Evolutionary conservation across 2,329 filamentous ascomycete genomes (phyloP).

Genomic region (Scedosporium dehoogii): DNA sequence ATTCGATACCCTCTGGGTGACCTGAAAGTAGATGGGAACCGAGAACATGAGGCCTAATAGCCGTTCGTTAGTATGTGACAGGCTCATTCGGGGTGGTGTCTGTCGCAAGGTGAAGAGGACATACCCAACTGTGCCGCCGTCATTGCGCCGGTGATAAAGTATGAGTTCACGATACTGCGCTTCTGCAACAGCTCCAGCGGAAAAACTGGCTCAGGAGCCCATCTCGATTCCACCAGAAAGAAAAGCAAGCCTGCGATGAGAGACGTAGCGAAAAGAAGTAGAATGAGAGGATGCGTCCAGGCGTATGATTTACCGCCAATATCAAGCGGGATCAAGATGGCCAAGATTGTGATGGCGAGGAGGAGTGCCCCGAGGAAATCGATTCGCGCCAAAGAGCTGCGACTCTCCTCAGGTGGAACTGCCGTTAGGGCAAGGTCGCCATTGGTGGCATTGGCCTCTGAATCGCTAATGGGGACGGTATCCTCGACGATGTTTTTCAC

Average conservation of each 20-base stretch:
- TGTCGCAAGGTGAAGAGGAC: no score
- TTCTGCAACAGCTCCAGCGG: conserved; percentile 43
- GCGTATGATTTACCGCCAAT: conserved; percentile 45
- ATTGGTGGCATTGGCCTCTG: background rate
- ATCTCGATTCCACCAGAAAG: conserved; percentile 33
- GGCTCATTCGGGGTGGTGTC: no score
- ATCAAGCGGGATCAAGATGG: conserved; percentile 45
- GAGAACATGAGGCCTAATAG: conserved; percentile 39
- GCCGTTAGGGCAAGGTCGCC: background rate
- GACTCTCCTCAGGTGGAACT: background rate
- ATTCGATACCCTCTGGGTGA: conserved; percentile 46
- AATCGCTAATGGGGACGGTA: background rate
- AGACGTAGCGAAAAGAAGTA: conserved; percentile 29
- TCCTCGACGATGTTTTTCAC: background rate
- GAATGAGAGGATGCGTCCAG: conserved; percentile 40
- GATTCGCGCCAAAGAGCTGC: conserved; percentile 23
- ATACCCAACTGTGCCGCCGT: conserved; percentile 37
- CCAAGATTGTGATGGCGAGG: conserved; percentile 46
- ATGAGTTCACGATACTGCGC: conserved; percentile 42
- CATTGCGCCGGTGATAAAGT: conserved; percentile 42
- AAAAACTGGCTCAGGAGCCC: conserved; percentile 46
- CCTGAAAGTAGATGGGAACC: conserved; percentile 61
- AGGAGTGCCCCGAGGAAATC: conserved; percentile 49
- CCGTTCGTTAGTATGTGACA: no score
- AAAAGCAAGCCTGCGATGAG: conserved; percentile 29